Evolutionary conservation across 2,329 filamentous ascomycete species (phyloP).

Genomic region (Phyllosticta paracitricarpa): DNA sequence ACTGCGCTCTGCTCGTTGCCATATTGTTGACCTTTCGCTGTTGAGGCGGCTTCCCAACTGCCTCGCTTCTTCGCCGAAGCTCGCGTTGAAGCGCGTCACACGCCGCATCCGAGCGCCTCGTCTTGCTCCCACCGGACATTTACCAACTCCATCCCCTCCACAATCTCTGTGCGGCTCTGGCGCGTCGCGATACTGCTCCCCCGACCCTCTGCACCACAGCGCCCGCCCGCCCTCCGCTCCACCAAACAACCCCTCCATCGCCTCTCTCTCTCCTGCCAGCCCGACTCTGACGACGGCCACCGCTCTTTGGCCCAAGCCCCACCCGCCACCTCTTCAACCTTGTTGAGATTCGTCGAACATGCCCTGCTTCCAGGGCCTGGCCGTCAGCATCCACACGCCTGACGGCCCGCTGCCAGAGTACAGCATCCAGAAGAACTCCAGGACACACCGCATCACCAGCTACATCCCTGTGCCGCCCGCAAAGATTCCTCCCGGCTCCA

Average conservation of each 20-base stretch:
- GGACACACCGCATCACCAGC: constrained; percentile 83
- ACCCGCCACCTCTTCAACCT: not conserved
- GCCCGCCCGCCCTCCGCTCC: not conserved
- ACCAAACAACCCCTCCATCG: not conserved
- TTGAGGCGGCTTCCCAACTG: not conserved
- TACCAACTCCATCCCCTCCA: constrained; percentile 2
- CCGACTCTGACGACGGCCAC: not conserved
- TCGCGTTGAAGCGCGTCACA: constrained; percentile 1
- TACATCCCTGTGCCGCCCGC: constrained; percentile 94
- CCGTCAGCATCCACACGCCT: constrained; percentile 87
- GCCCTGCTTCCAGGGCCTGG: constrained; percentile 99
- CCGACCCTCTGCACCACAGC: not conserved
- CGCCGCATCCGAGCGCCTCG: constrained; percentile 7
- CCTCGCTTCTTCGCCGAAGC: not conserved
- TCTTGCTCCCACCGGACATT: constrained; percentile 2
- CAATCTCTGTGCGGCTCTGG: constrained; percentile 5
- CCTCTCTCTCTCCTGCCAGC: not conserved
- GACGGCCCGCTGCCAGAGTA: constrained; percentile 77
- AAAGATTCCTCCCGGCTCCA: constrained; percentile 55
- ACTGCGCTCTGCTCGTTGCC: not conserved
- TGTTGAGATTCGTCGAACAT: constrained; percentile 32
- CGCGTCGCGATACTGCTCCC: not conserved
- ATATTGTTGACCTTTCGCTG: not conserved
- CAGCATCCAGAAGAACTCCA: constrained; percentile 88
- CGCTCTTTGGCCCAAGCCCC: constrained; percentile 10